A percentile compares a stretch with the other conserved stretches of the same genome.
Conservation (phyloP, 495 filamentous ascomycete genomes). For the Apiosordaria backusii region DNA sequence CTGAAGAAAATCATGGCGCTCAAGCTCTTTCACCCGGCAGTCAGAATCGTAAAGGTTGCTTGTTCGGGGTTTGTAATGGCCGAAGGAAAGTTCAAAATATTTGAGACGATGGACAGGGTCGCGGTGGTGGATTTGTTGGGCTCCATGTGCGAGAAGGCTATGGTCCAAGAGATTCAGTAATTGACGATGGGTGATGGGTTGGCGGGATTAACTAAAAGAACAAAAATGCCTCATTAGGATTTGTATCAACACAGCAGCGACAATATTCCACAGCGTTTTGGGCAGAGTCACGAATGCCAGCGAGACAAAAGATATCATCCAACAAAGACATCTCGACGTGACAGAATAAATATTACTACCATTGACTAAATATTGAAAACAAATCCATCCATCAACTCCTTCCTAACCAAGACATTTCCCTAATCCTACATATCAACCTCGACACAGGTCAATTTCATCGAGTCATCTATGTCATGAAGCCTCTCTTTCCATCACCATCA, state of each 20-base stretch:
- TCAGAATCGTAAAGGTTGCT: constrained; percentile 41
- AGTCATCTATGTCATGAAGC: constrained; percentile 1
- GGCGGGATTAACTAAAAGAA: too few species aligned
- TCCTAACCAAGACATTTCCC: too few species aligned
- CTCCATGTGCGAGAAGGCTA: constrained; percentile 20
- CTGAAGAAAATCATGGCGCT: constrained; percentile 39
- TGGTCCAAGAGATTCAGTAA: neutral
- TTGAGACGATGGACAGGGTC: constrained; percentile 19
- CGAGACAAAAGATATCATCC: too few species aligned
- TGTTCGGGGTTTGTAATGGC: constrained; percentile 46
- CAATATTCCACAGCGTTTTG: neutral
- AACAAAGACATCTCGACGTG: too few species aligned
- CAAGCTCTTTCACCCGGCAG: constrained; percentile 44
- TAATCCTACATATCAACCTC: too few species aligned
- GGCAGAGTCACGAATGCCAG: too few species aligned
- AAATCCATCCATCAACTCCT: neutral
- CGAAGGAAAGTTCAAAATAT: constrained; percentile 43
- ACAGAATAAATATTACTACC: too few species aligned
- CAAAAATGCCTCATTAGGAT: too few species aligned
- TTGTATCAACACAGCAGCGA: neutral
- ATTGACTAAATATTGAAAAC: too few species aligned
- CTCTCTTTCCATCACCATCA: constrained; percentile 10
- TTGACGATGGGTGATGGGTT: too few species aligned
- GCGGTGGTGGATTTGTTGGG: constrained; percentile 17
- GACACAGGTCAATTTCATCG: neutral